Evolutionary conservation across 768 basidiomycete species (phyloP).

Genomic region (Suillus discolor): DNA sequence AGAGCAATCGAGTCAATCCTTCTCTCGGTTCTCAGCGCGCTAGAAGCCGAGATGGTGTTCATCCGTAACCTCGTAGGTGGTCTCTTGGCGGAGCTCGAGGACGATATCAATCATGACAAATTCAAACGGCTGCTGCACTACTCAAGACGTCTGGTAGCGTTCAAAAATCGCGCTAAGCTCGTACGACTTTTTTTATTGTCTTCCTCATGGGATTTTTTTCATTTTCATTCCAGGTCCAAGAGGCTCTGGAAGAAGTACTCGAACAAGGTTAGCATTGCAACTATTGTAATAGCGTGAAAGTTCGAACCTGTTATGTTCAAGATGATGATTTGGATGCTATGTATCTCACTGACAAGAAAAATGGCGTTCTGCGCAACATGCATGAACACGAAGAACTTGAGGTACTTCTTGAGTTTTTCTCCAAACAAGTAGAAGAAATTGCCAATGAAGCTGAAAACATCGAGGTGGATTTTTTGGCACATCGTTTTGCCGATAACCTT

Average conservation of each 20-base stretch:
- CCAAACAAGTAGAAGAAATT: conserved; percentile 96
- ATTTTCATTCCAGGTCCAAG: conserved; percentile 63
- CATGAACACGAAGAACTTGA: conserved; percentile 94
- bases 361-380: conserved; percentile 54
- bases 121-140: conserved; percentile 92
- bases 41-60: conserved; percentile 96
- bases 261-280: conserved; percentile 67
- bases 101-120: conserved; percentile 93
- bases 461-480: conserved; percentile 49
- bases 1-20: conserved; percentile 94
- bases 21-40: conserved; percentile 86
- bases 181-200: conserved; percentile 40
- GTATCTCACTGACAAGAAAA: conserved; percentile 90
- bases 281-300: not conserved
- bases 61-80: conserved; percentile 90
- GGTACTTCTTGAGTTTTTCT: conserved; percentile 89
- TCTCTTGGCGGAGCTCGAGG: conserved; percentile 89
- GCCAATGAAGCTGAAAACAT: conserved; percentile 91
- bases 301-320: conserved; percentile 31
- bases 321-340: conserved; percentile 95
- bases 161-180: conserved; percentile 88
- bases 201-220: conserved; percentile 1
- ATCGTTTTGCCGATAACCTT: conserved; percentile 1
- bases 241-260: conserved; percentile 89
- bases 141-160: conserved; percentile 82